Base-by-base conservation (phyloP, 1,284 basidiomycete species). In the Puccinia polysora region DNA sequence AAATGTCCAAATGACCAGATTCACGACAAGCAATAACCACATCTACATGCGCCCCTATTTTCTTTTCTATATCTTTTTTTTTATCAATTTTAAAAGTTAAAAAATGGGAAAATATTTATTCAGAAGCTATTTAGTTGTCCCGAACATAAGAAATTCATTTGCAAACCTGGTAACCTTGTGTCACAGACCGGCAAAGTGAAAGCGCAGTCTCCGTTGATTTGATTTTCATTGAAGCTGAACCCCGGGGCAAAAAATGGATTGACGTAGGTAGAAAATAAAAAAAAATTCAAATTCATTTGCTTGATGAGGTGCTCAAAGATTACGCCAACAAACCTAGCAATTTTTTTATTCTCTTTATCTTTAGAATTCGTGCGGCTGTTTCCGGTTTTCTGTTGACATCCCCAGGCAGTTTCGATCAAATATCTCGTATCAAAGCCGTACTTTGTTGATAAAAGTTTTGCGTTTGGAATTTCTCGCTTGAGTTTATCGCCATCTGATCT, bases 181-280 rank as follows among this genome's bases (percentile, higher is more conserved):
- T 63, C 60, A 20, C 60, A 63, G 15, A 63, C 60, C 30, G 60
- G 38, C 14, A 63, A 28, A 32, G 60, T 63, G 43, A 63, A 63
- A 23, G 40, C 25, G 43, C 60, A 63, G 25, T 63, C 60, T 38
- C 40, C 49, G 38, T n/a, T n/a, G n/a, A n/a, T n/a, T n/a, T n/a
- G n/a, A n/a, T n/a, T n/a, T n/a, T n/a, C n/a, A n/a, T n/a, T n/a
- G 45, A 47, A 20, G 49, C 49, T n/a, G 23, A 20, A 45, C 49
- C 40, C 7, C n/a, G 23, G 15, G 20, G 2, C 28, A 36, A 1
- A 59, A 23, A 4, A 12, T 34, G 28, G 14, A 1, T 32, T 14
- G 8, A 1, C 25, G 15, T 32, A 12, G 18, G 25, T 32, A 15
- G 15, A 10, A 14, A 2, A 59, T 59, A 30, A n/a, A n/a, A n/a